Evolutionary conservation across 305 asterid genomes (phyloP).

Genomic region (Fraxinus albicans): DNA sequence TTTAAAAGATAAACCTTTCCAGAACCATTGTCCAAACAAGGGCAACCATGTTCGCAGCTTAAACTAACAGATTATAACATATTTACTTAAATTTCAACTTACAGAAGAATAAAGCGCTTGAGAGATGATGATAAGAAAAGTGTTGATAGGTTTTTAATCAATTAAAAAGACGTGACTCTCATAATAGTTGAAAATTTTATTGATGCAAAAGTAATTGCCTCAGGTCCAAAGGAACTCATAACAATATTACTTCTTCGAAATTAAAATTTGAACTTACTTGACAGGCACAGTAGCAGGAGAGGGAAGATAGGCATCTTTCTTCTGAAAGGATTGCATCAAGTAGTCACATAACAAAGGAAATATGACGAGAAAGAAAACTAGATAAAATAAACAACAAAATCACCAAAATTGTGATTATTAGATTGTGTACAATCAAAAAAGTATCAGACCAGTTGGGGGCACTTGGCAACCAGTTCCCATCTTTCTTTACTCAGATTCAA

Average conservation of each 20-base stretch:
- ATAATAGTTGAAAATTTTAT: background rate
- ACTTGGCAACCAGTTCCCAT: slow-evolving; percentile 40
- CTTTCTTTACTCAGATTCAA: slow-evolving; percentile 58
- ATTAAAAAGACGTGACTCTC: background rate
- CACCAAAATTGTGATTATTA: background rate
- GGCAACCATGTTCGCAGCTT: background rate
- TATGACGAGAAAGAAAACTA: background rate
- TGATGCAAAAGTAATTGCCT: background rate
- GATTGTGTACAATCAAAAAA: slow-evolving; percentile 2
- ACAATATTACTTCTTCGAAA: background rate
- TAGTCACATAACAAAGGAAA: slow-evolving; percentile 11
- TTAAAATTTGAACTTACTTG: slow-evolving; percentile 38
- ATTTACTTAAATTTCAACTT: background rate
- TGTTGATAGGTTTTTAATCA: background rate
- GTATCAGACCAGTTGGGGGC: slow-evolving; percentile 37
- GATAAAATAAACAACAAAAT: background rate
- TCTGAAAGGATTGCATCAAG: slow-evolving; percentile 27
- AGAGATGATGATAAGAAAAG: background rate
- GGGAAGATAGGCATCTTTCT: slow-evolving; percentile 24
- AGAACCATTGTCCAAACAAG: background rate
- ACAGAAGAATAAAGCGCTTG: background rate
- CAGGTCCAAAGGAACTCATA: background rate
- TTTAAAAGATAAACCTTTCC: background rate
- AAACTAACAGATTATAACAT: background rate
- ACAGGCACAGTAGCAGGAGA: slow-evolving; percentile 31